phyloP scores from a whole-genome alignment of 352 stramenopile species.

The Saprolegnia diclina region DNA sequence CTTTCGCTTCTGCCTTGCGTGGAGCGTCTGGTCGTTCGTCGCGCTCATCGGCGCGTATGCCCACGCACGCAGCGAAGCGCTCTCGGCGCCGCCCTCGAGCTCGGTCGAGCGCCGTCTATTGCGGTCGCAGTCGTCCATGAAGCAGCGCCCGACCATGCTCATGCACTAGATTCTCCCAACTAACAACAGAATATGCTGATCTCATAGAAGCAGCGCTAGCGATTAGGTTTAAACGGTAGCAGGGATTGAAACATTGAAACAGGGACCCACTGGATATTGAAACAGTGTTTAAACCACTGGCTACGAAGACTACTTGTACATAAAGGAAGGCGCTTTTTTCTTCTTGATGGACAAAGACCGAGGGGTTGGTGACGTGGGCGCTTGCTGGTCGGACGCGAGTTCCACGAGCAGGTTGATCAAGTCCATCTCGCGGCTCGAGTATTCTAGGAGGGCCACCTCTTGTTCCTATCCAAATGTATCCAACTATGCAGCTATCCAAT shows the following conservation, averaged over 20 bases:
- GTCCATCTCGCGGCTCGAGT: slow-evolving; percentile 67
- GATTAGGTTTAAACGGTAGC: no score
- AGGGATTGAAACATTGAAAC: no score
- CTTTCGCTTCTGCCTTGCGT: slow-evolving; percentile 77
- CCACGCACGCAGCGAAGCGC: background rate
- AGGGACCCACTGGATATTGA: no score
- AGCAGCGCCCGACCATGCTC: slow-evolving; percentile 1
- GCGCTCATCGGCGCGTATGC: slow-evolving; percentile 58
- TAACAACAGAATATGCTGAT: no score
- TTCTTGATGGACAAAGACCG: no score
- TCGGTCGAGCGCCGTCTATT: background rate
- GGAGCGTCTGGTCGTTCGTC: slow-evolving; percentile 72
- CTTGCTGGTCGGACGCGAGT: slow-evolving; percentile 65
- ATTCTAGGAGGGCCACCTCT: slow-evolving; percentile 64
- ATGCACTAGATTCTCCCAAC: slow-evolving; percentile 7
- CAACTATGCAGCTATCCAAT: background rate
- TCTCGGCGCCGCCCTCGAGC: background rate
- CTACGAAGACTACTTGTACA: no score
- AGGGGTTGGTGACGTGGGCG: slow-evolving; percentile 28
- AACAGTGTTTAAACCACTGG: no score
- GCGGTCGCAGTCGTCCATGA: slow-evolving; percentile 7
- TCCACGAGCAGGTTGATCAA: slow-evolving; percentile 77
- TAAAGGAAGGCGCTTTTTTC: no score
- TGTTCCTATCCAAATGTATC: slow-evolving; percentile 31
- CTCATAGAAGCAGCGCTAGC: no score